Evolutionary conservation across 2,329 filamentous ascomycete species (phyloP).

Genomic region (Fusarium brachygibbosum): DNA sequence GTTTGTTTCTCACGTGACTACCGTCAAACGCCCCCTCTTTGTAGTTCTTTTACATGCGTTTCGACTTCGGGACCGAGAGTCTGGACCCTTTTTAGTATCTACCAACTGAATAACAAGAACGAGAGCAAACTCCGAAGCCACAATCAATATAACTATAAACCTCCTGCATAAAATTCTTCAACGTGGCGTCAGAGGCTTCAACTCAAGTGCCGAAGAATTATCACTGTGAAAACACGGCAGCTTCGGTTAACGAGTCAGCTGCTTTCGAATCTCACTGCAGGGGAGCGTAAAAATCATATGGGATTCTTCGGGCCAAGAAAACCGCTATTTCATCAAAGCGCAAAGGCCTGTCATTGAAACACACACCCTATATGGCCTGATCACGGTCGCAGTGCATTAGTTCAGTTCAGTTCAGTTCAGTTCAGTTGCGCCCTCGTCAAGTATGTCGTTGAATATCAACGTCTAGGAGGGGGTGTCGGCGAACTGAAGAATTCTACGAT

Average conservation of each 20-base stretch:
- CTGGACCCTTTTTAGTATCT: neutral
- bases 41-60: neutral
- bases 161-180: neutral
- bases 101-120: neutral
- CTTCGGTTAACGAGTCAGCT: neutral
- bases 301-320: neutral
- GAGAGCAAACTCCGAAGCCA: neutral
- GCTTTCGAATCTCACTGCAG: neutral
- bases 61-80: neutral
- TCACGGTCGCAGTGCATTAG: conserved; percentile 8
- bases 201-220: neutral
- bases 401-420: conserved; percentile 10
- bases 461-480: neutral
- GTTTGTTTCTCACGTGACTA: neutral
- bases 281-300: neutral
- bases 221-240: neutral
- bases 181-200: neutral
- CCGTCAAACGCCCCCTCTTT: neutral
- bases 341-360: conserved; percentile 12
- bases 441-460: conserved; percentile 1
- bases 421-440: conserved; percentile 5
- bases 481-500: neutral
- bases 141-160: neutral
- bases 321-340: conserved; percentile 11
- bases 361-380: conserved; percentile 6